A percentile compares a stretch with the other conserved stretches of the same genome.
Evolutionary conservation across 805 yeast genomes (phyloP).

Genomic region (Ogataea pini): DNA sequence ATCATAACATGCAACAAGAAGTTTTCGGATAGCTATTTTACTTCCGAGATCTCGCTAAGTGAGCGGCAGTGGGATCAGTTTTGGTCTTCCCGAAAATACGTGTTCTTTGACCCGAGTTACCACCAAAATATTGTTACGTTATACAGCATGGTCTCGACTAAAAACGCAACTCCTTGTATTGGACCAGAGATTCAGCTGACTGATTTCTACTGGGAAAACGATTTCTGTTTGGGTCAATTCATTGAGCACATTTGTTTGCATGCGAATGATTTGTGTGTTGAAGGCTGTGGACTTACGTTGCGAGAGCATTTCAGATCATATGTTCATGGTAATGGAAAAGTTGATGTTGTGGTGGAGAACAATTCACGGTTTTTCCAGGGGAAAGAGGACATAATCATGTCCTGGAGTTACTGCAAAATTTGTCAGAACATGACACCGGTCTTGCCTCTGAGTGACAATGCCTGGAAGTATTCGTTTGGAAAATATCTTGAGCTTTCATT

Average conservation of each 20-base stretch:
- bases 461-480: constrained; percentile 92
- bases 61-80: constrained; percentile 70
- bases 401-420: constrained; percentile 89
- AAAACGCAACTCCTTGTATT: constrained; percentile 85
- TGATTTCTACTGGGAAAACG: constrained; percentile 89
- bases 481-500: constrained; percentile 86
- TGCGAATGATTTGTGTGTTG: constrained; percentile 68
- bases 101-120: constrained; percentile 62
- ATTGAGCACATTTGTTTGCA: constrained; percentile 76
- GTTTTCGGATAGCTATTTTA: constrained; percentile 30
- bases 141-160: constrained; percentile 78
- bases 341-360: constrained; percentile 73
- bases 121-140: constrained; percentile 81
- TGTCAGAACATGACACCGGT: constrained; percentile 79
- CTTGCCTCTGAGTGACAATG: constrained; percentile 76
- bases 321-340: constrained; percentile 83
- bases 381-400: constrained; percentile 65
- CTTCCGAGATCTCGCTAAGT: constrained; percentile 36
- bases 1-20: constrained; percentile 38
- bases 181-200: constrained; percentile 87
- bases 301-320: constrained; percentile 81
- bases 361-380: constrained; percentile 58
- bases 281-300: constrained; percentile 73
- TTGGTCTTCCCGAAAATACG: constrained; percentile 42
- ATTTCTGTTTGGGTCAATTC: constrained; percentile 85